phyloP scores from a whole-genome alignment of 768 basidiomycete species.

The Lepiota brunneoincarnata region DNA sequence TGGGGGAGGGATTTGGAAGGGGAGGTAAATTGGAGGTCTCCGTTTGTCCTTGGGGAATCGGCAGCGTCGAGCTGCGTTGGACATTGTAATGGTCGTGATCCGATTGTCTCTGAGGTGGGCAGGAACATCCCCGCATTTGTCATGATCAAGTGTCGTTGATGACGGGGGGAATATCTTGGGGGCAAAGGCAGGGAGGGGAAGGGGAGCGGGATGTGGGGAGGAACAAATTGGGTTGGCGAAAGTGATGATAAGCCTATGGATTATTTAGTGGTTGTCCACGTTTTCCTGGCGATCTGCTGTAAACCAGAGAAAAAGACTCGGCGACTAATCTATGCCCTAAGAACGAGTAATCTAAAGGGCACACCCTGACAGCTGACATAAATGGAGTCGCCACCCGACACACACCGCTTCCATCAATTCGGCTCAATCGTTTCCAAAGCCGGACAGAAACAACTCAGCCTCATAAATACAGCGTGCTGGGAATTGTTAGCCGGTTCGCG shows the following conservation, averaged over 20 bases:
- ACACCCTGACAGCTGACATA: background rate
- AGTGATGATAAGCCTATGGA: background rate
- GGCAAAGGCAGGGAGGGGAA: too few relatives aligned
- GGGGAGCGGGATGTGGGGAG: background rate
- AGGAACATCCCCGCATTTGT: too few relatives aligned
- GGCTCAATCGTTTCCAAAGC: background rate
- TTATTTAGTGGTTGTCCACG: conserved; percentile 1
- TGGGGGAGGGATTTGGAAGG: background rate
- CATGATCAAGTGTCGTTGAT: too few relatives aligned
- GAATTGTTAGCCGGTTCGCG: too few relatives aligned
- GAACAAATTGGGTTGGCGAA: background rate
- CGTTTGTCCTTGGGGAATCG: too few relatives aligned
- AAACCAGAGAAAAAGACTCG: background rate
- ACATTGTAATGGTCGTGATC: too few relatives aligned
- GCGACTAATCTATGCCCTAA: background rate
- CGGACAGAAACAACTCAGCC: too few relatives aligned
- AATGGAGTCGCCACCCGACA: background rate
- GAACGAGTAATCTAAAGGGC: background rate
- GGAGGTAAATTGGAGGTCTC: background rate
- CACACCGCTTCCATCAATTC: conserved; percentile 1
- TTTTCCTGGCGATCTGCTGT: background rate
- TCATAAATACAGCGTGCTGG: too few relatives aligned
- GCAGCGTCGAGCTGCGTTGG: too few relatives aligned
- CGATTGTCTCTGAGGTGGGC: too few relatives aligned
- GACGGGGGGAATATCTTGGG: too few relatives aligned